A percentile compares a stretch with the other conserved stretches of the same genome.
Evolutionary conservation across 768 basidiomycete species (phyloP).

Genomic region (Suillus clintonianus): DNA sequence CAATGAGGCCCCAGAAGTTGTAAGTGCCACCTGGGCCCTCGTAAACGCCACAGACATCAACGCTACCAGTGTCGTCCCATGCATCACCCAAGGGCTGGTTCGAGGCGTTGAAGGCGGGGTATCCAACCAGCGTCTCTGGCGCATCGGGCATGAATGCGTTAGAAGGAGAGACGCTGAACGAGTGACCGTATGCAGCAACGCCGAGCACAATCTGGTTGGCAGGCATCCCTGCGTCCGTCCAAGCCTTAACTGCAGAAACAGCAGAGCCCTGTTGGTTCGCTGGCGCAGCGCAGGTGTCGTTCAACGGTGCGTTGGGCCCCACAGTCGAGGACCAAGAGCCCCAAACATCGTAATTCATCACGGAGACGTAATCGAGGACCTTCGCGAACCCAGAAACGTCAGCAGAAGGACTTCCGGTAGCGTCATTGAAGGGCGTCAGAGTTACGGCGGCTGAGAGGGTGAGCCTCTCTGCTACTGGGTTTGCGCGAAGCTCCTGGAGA

Average conservation of each 20-base stretch:
- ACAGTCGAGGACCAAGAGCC: slow-evolving; percentile 53
- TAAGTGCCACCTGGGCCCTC: slow-evolving; percentile 53
- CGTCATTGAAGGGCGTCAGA: slow-evolving; percentile 62
- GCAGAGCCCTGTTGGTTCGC: slow-evolving; percentile 72
- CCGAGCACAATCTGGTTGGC: slow-evolving; percentile 71
- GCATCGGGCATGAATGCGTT: slow-evolving; percentile 40
- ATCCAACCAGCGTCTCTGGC: slow-evolving; percentile 40
- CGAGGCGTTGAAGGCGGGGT: slow-evolving; percentile 49
- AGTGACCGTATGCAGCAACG: slow-evolving; percentile 81
- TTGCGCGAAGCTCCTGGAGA: slow-evolving; percentile 63
- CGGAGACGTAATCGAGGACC: slow-evolving; percentile 63
- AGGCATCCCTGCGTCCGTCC: slow-evolving; percentile 80
- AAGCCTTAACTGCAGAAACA: slow-evolving; percentile 65
- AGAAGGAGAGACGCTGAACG: slow-evolving; percentile 47
- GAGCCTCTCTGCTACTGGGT: slow-evolving; percentile 51
- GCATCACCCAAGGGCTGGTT: slow-evolving; percentile 53
- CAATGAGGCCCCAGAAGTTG: slow-evolving; percentile 60
- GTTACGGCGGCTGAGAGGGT: slow-evolving; percentile 72
- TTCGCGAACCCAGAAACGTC: slow-evolving; percentile 74
- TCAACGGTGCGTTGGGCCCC: slow-evolving; percentile 82
- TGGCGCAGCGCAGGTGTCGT: slow-evolving; percentile 68
- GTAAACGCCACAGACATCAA: slow-evolving; percentile 56
- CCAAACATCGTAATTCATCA: slow-evolving; percentile 71
- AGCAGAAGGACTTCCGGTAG: slow-evolving; percentile 57
- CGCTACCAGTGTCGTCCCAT: slow-evolving; percentile 51